Percentiles rank a stretch among this genome's conserved stretches.
These are phyloP conservation scores for Panicum miliaceum DNA, from an alignment of 176 grass and related monocot genomes.

Conservation along the genomic window DNA sequence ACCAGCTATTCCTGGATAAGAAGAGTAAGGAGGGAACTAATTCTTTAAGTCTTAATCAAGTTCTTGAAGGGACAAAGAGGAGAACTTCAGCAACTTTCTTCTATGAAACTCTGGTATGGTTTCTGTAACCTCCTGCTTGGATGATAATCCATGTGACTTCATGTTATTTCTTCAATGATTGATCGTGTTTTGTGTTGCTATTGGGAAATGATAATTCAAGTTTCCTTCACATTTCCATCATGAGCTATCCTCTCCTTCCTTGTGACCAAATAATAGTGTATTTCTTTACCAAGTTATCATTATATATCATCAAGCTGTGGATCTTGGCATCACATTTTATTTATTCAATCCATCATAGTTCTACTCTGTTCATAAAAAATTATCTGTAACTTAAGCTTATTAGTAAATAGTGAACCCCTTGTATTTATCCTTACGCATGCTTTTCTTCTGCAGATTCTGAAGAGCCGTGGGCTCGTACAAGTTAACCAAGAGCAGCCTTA, in stretches of 20 bases:
- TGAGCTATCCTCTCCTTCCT: background rate
- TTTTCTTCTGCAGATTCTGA: conserved; percentile 66
- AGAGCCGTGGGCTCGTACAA: conserved; percentile 53
- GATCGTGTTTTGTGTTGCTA: background rate
- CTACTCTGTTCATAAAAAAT: background rate
- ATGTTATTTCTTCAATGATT: conserved; percentile 23
- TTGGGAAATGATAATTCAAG: conserved; percentile 15
- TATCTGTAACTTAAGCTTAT: conserved; percentile 1
- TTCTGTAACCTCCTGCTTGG: conserved; percentile 24
- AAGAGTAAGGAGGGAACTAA: conserved; percentile 43
- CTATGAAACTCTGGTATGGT: conserved; percentile 84
- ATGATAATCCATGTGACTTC: background rate
- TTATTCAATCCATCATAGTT: background rate
- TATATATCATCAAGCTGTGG: background rate
- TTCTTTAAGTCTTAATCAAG: conserved; percentile 53
- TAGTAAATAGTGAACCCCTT: background rate
- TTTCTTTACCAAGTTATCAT: background rate
- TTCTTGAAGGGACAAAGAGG: conserved; percentile 65
- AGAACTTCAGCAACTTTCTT: conserved; percentile 80
- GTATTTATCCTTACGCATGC: background rate
- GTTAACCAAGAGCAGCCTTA: conserved; percentile 75
- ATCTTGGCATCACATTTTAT: background rate
- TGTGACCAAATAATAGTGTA: background rate
- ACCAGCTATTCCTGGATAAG: conserved; percentile 45
- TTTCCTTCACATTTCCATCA: background rate